A percentile compares a stretch with the other conserved stretches of the same genome.
Evolutionary conservation across 106 monocot genomes (phyloP).

Genomic region (Amphibolis antarctica): DNA sequence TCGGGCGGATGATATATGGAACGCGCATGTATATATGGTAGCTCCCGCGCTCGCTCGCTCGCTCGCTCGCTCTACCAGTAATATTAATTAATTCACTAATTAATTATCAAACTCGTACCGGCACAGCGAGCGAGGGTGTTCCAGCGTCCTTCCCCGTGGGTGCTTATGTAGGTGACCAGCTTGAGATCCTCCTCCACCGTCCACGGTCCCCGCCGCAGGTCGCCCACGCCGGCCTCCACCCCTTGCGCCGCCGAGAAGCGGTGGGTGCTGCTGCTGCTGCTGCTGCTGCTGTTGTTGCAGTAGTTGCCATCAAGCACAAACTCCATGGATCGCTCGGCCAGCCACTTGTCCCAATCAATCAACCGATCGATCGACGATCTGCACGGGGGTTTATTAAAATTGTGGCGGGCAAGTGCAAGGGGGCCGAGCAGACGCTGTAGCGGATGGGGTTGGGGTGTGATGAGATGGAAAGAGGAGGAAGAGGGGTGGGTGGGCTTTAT

Average conservation of each 20-base stretch:
- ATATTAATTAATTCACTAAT: too few relatives aligned
- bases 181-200: slow-evolving; percentile 28
- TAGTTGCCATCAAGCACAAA: not conserved
- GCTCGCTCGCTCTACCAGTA: too few relatives aligned
- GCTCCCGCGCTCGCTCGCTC: too few relatives aligned
- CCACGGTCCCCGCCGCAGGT: slow-evolving; percentile 24
- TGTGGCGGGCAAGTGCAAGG: too few relatives aligned
- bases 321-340: not conserved
- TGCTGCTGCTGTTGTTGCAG: not conserved
- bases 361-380: too few relatives aligned
- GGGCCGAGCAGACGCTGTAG: too few relatives aligned
- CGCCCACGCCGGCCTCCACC: not conserved
- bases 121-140: slow-evolving; percentile 21
- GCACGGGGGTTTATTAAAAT: too few relatives aligned
- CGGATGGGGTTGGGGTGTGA: too few relatives aligned
- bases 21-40: too few relatives aligned
- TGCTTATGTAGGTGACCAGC: slow-evolving; percentile 22
- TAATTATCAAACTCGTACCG: slow-evolving; percentile 5
- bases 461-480: too few relatives aligned
- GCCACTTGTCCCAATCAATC: not conserved
- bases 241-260: not conserved
- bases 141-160: slow-evolving; percentile 28
- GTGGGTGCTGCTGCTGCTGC: not conserved
- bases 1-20: too few relatives aligned
- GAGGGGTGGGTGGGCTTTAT: too few relatives aligned